phyloP scores from a whole-genome alignment of 768 basidiomycete genomes.

The Serendipita sp. region DNA sequence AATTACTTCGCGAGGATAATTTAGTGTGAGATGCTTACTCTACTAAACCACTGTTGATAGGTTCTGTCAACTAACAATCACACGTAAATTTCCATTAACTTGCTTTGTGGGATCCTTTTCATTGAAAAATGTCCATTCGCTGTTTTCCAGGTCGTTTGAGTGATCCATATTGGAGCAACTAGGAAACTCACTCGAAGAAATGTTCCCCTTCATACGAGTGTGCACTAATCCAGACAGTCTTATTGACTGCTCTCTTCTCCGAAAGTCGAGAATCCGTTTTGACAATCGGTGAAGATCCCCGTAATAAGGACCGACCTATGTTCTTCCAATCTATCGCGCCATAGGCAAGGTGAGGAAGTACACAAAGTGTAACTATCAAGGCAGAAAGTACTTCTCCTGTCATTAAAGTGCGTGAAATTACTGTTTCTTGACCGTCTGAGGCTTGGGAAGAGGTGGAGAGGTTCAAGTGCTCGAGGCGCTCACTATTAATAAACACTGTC shows the following conservation, averaged over 20 bases:
- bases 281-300: too few species aligned
- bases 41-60: slow-evolving; percentile 41
- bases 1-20: slow-evolving; percentile 9
- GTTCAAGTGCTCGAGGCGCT: too few species aligned
- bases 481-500: too few species aligned
- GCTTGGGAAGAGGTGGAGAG: too few species aligned
- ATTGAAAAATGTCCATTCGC: slow-evolving; percentile 44
- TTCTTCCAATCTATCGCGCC: too few species aligned
- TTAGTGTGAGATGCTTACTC: slow-evolving; percentile 28
- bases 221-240: slow-evolving; percentile 41
- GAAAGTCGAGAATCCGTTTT: too few species aligned
- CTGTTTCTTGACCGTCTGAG: too few species aligned
- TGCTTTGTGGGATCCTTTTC: slow-evolving; percentile 53
- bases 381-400: too few species aligned
- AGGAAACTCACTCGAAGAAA: slow-evolving; percentile 48
- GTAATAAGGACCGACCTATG: too few species aligned
- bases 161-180: slow-evolving; percentile 3
- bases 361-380: too few species aligned
- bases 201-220: slow-evolving; percentile 47
- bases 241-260: background rate
- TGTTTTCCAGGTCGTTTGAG: slow-evolving; percentile 14
- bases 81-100: slow-evolving; percentile 12
- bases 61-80: slow-evolving; percentile 11
- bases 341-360: too few species aligned
- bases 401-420: too few species aligned